Evolutionary conservation across 2,329 filamentous ascomycete genomes (phyloP).

Genomic region (Nothophaeocryptopus gaeumannii): DNA sequence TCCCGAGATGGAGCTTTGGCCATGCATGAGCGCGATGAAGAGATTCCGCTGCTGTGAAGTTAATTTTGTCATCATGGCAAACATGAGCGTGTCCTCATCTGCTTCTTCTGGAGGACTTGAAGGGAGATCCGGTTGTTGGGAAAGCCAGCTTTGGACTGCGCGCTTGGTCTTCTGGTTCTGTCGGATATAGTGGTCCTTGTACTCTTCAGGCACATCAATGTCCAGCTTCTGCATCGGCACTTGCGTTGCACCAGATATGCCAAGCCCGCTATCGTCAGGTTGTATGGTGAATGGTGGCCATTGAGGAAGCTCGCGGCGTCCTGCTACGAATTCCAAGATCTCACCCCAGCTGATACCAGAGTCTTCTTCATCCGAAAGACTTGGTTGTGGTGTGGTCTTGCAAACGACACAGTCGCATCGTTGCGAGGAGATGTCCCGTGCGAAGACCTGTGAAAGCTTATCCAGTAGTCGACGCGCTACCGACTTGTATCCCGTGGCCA

Average conservation of each 20-base stretch:
- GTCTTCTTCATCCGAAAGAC: slow-evolving; percentile 52
- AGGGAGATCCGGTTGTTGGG: slow-evolving; percentile 70
- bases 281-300: slow-evolving; percentile 84
- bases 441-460: slow-evolving; percentile 89
- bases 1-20: slow-evolving; percentile 51
- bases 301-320: slow-evolving; percentile 75
- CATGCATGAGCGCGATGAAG: slow-evolving; percentile 76
- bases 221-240: slow-evolving; percentile 76
- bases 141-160: slow-evolving; percentile 89
- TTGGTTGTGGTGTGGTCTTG: slow-evolving; percentile 46
- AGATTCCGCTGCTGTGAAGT: slow-evolving; percentile 70
- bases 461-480: slow-evolving; percentile 88
- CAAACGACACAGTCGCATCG: slow-evolving; percentile 88
- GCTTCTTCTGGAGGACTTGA: slow-evolving; percentile 80
- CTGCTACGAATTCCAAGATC: slow-evolving; percentile 87
- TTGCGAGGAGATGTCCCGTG: slow-evolving; percentile 81
- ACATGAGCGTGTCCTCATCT: slow-evolving; percentile 88
- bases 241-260: slow-evolving; percentile 53
- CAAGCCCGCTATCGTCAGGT: slow-evolving; percentile 55
- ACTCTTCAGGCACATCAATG: slow-evolving; percentile 90
- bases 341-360: slow-evolving; percentile 90
- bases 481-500: slow-evolving; percentile 91
- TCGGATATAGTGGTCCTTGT: slow-evolving; percentile 84
- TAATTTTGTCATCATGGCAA: slow-evolving; percentile 88
- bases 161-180: slow-evolving; percentile 89